These are phyloP conservation scores for Tulasnella sp. DNA, from an alignment of 768 basidiomycete genomes.

Conservation along the genomic window DNA sequence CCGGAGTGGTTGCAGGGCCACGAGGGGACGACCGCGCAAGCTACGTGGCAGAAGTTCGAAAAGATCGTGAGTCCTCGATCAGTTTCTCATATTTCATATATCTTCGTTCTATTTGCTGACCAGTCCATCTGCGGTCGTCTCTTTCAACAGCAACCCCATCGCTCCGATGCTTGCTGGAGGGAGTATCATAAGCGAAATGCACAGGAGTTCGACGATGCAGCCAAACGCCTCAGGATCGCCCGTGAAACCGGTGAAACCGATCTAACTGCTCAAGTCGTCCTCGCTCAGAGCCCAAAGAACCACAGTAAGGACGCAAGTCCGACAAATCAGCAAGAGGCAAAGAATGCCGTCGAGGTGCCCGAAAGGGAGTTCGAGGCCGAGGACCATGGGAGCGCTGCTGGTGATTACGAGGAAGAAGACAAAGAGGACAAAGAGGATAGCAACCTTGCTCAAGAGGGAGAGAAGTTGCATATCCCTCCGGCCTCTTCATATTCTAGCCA, in stretches of 20 bases:
- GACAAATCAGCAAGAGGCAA: background rate
- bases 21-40: background rate
- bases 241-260: background rate
- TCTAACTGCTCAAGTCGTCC: background rate
- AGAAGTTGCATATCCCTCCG: too few species aligned
- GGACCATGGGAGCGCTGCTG: background rate
- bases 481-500: too few species aligned
- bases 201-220: slow-evolving; percentile 1
- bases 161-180: slow-evolving; percentile 11
- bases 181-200: slow-evolving; percentile 14
- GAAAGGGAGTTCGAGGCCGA: background rate
- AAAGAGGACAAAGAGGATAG: background rate
- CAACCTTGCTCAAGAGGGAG: too few species aligned
- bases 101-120: background rate
- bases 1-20: background rate
- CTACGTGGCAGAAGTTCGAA: slow-evolving; percentile 9
- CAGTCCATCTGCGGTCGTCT: background rate
- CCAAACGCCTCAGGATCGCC: slow-evolving; percentile 1
- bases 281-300: background rate
- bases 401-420: slow-evolving; percentile 8
- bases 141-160: slow-evolving; percentile 4
- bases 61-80: background rate
- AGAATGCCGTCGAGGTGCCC: background rate
- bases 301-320: too few species aligned
- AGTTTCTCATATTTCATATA: background rate